Evolutionary conservation across 495 filamentous ascomycete genomes (phyloP).

Genomic region (Lasiosphaeria miniovina): DNA sequence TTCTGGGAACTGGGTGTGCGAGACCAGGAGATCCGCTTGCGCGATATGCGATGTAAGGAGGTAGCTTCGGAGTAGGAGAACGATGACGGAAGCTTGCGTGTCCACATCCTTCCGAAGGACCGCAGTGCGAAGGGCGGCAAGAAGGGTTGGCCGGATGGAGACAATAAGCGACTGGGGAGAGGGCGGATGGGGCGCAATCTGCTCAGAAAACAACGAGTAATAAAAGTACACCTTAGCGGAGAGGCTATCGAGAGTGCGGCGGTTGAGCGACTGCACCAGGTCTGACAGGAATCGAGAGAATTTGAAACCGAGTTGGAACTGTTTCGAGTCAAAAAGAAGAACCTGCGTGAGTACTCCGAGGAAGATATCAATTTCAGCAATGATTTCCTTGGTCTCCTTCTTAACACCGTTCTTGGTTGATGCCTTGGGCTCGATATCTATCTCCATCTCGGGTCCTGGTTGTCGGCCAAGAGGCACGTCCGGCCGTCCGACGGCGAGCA

Average conservation of each 20-base stretch:
- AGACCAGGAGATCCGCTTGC: constrained; percentile 92
- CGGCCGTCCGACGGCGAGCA: constrained; percentile 63
- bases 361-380: constrained; percentile 92
- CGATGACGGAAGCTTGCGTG: constrained; percentile 92
- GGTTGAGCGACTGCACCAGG: constrained; percentile 83
- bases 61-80: constrained; percentile 92
- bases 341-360: constrained; percentile 87
- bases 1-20: constrained; percentile 89
- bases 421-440: constrained; percentile 60
- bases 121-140: constrained; percentile 86
- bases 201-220: constrained; percentile 89
- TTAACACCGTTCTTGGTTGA: constrained; percentile 47
- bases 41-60: constrained; percentile 93
- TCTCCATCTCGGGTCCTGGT: constrained; percentile 66
- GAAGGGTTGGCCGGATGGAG: constrained; percentile 77
- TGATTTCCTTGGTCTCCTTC: constrained; percentile 66
- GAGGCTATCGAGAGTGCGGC: constrained; percentile 88
- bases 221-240: constrained; percentile 98
- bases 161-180: constrained; percentile 81
- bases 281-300: constrained; percentile 81
- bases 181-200: constrained; percentile 79
- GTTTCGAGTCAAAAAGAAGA: constrained; percentile 78
- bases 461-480: constrained; percentile 56
- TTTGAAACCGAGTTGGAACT: constrained; percentile 70
- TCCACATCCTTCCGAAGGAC: constrained; percentile 94